Conservation (phyloP, 495 filamentous ascomycete genomes). For the Aspergillus haitiensis region DNA sequence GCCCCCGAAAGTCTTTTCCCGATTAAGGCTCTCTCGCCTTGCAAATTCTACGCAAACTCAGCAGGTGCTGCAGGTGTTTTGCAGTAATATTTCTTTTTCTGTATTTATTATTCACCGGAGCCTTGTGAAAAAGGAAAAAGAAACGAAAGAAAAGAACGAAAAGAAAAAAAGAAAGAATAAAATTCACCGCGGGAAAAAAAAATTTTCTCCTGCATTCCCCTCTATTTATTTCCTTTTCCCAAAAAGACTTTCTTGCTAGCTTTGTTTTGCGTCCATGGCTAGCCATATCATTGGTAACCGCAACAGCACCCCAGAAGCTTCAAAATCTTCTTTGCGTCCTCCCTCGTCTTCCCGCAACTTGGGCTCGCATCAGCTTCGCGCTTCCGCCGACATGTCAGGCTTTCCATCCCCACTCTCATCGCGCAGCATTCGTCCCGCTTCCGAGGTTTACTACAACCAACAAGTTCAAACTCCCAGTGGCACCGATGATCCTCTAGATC, state of each 20-base stretch:
- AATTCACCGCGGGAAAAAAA: slow-evolving; percentile 3
- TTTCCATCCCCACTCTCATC: slow-evolving; percentile 74
- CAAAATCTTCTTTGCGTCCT: slow-evolving; percentile 84
- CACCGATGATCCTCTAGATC: slow-evolving; percentile 83
- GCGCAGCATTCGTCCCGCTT: slow-evolving; percentile 85
- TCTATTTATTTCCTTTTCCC: slow-evolving; percentile 37
- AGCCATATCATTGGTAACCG: slow-evolving; percentile 80
- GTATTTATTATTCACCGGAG: slow-evolving; percentile 40
- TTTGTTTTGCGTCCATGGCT: slow-evolving; percentile 38
- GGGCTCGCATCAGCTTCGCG: slow-evolving; percentile 82
- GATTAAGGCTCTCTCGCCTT: slow-evolving; percentile 15
- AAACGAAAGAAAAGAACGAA: not conserved
- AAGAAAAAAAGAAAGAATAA: slow-evolving; percentile 12
- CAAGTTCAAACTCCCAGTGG: slow-evolving; percentile 62
- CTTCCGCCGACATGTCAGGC: slow-evolving; percentile 94
- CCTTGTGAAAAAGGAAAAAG: slow-evolving; percentile 22
- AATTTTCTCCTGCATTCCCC: slow-evolving; percentile 18
- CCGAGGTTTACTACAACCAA: slow-evolving; percentile 87
- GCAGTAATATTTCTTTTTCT: slow-evolving; percentile 46
- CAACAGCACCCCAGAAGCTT: slow-evolving; percentile 94
- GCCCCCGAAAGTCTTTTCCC: slow-evolving; percentile 8
- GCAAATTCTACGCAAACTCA: slow-evolving; percentile 63
- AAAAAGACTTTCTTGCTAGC: not conserved
- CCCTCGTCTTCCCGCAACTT: slow-evolving; percentile 79
- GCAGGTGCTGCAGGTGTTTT: slow-evolving; percentile 87